Conservation (phyloP, 2,329 filamentous ascomycete species). For the Penicillium sp. region DNA sequence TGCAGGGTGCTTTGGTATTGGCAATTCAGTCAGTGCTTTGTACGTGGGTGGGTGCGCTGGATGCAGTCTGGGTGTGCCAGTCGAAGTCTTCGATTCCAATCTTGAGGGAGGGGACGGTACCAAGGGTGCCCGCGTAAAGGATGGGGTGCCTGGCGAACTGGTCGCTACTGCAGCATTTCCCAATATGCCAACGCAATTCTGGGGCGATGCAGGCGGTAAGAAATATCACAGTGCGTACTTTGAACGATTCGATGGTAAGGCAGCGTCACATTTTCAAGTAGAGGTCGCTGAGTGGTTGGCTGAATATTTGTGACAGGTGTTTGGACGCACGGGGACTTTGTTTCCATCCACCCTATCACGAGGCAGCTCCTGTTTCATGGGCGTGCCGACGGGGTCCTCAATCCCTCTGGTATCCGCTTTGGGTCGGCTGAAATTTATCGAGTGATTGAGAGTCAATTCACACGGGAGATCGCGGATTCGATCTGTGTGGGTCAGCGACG, state of each 20-base stretch:
- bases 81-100: constrained; percentile 63
- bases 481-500: constrained; percentile 78
- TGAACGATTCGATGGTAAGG: constrained; percentile 21
- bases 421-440: constrained; percentile 80
- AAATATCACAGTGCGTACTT: constrained; percentile 53
- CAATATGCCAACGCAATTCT: constrained; percentile 72
- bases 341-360: constrained; percentile 70
- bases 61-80: constrained; percentile 55
- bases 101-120: constrained; percentile 34
- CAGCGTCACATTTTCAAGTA: not conserved
- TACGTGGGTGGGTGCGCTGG: constrained; percentile 61
- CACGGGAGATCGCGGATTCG: constrained; percentile 63
- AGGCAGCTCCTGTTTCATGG: constrained; percentile 51
- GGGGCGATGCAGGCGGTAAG: constrained; percentile 55
- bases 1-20: constrained; percentile 38
- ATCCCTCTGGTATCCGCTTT: constrained; percentile 78
- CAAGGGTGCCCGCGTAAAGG: constrained; percentile 56
- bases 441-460: constrained; percentile 60
- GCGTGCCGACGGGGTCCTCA: constrained; percentile 72
- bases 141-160: constrained; percentile 74
- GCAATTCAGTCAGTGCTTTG: constrained; percentile 71
- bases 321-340: constrained; percentile 85
- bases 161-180: constrained; percentile 73
- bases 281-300: not conserved
- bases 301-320: constrained; percentile 50